Base-by-base conservation (phyloP, 345 rosid genomes). In the Crucihimalaya himalaica region DNA sequence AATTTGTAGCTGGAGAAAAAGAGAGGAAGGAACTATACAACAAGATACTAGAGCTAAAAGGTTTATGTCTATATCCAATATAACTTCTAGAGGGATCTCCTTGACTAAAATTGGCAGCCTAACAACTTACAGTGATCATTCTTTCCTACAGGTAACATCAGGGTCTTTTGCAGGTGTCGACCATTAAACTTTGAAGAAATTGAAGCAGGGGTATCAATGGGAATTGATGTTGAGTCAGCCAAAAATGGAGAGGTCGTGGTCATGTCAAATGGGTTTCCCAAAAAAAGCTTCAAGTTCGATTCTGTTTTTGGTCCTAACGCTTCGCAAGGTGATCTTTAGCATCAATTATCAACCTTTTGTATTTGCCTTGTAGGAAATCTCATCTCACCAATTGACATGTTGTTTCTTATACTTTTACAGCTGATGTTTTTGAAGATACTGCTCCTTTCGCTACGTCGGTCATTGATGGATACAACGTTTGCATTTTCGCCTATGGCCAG, bases 401-500 rank as follows among this genome's bases (percentile, higher is more conserved):
- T 40, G 23, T 59, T 66, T 74, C 19, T 64, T 61, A n/a, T 55
- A 46, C 23, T 45, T 71, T 45, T 72, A 14, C 68, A 95, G 99
- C 81, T 79, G 92, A 88, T 83, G 91, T 92, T 61, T 92, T 92
- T 61, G 80, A 87, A 86, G 99, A 88, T 66, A 92, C 97, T 32
- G 94, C 92, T 59, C 85, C 97, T 64, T 86, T 95, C 77, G 94
- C 92, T 18, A 84, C 87, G 43, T 95, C 97, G 11, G 96, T 95
- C 46, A 82, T 95, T 73, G 99, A 95, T 86, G 99, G 99, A 28
- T 92, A 85, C 87, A 92, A 95, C 69, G 99, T 87, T 15, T 95
- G 97, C 78, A 87, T 95, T 63, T 95, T 90, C 58, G 97, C 97
- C 63, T 90, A 95, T 76, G 97, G 99, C 40, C 99, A 95, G 81